phyloP scores from a whole-genome alignment of 148 eudicot species.

The Fallopia convolvulus region DNA sequence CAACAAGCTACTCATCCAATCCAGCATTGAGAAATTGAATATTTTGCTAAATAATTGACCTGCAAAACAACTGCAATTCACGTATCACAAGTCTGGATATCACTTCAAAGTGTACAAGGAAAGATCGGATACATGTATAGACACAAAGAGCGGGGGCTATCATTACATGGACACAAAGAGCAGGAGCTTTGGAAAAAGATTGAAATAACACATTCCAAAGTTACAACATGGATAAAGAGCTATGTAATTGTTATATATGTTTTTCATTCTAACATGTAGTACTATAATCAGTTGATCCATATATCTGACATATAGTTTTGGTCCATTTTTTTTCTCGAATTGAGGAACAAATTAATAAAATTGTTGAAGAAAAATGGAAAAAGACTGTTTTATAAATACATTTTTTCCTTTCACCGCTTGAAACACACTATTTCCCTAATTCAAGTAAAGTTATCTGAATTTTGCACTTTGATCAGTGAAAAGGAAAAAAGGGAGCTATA shows the following conservation, averaged over 20 bases:
- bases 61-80: neutral
- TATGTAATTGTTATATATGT: neutral
- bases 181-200: neutral
- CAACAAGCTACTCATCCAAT: neutral
- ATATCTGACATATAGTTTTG: no score
- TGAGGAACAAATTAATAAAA: neutral
- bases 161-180: neutral
- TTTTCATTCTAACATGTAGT: neutral
- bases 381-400: neutral
- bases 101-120: neutral
- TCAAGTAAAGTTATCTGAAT: neutral
- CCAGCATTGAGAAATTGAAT: neutral
- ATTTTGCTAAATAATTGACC: neutral
- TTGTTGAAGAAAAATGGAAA: neutral
- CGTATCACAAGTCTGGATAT: constrained; percentile 1
- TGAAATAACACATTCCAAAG: neutral
- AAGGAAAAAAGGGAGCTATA: neutral
- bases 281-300: neutral
- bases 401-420: neutral
- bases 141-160: neutral
- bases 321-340: neutral
- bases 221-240: neutral
- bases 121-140: neutral
- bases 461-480: neutral
- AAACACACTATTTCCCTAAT: neutral